Evolutionary conservation across 1,284 basidiomycete genomes (phyloP), one percentile per base, ranked within the genome.

Genomic region (Trametes hirsuta): DNA sequence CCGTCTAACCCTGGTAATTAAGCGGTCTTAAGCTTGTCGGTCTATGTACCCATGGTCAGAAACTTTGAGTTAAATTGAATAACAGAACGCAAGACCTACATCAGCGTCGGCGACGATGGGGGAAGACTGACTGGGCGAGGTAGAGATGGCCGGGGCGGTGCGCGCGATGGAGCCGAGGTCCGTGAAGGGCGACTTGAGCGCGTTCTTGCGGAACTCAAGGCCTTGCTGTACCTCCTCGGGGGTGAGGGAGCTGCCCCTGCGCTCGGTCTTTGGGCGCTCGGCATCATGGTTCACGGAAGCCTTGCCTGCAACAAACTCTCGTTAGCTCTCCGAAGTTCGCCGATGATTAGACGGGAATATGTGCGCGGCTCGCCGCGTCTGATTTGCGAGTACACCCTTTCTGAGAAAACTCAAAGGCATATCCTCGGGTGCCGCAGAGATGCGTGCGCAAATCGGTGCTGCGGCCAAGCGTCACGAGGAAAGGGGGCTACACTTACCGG

Each of bases 161-260:
- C 91, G 88, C 25, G 93, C 93, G 68, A 95, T 94, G 56, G 85
- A 80, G 45, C 83, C 81, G 59, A 95, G 83, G 75, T 94, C 90
- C 58, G 91, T 75, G 68, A 78, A 84, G 84, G 65, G 77, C 58
- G 77, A 78, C 75, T 86, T 89, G 69, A 91, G 75, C 14, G 83
- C 86, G 61, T 81, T 82, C 81, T 84, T 88, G 75, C 90, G 83
- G 74, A 88, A 81, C 68, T 87, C 75, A 66, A 79, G 78, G 2
- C 89, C 89, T 53, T 77, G 75, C 71, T 85, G 81, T 63, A 85
- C 76, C 63, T 94, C 91, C 67, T 90, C 86, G 25, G 87, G 85
- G 6, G 83, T 82, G 67, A 86, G 69, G 24, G 75, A 76, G 71
- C 75, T 80, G 58, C 72, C 76, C 22, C 73, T 63, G 24, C 69